Conservation (phyloP, 2,329 filamentous ascomycete genomes). For the Aureobasidium sp. region DNA sequence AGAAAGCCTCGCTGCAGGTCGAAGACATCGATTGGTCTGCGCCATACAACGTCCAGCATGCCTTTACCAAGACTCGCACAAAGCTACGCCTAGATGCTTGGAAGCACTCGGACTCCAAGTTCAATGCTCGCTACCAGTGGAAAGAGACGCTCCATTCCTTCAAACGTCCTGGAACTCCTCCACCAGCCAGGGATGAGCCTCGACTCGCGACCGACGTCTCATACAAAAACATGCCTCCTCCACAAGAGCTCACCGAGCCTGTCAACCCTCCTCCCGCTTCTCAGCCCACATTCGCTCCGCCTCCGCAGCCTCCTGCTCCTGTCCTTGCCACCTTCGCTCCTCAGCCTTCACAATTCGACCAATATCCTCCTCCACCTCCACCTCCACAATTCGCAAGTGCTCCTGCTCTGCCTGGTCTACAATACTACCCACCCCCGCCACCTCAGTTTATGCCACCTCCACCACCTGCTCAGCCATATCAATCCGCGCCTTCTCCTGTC, state of each 20-base stretch:
- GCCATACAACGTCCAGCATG: conserved; percentile 74
- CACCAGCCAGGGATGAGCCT: conserved; percentile 35
- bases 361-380: conserved; percentile 14
- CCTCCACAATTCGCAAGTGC: neutral
- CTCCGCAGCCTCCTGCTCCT: conserved; percentile 9
- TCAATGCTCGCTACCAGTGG: conserved; percentile 75
- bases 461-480: neutral
- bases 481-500: conserved; percentile 15
- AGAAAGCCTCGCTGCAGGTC: conserved; percentile 24
- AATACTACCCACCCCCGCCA: conserved; percentile 27
- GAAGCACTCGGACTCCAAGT: conserved; percentile 72
- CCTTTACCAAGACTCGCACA: conserved; percentile 26
- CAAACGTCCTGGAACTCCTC: conserved; percentile 44
- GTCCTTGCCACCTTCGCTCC: neutral
- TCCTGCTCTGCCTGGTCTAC: neutral
- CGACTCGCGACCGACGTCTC: conserved; percentile 34
- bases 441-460: neutral
- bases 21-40: conserved; percentile 66
- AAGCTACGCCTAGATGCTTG: conserved; percentile 75
- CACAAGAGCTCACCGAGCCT: conserved; percentile 17
- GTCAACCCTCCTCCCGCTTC: conserved; percentile 37
- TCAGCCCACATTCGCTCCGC: conserved; percentile 15
- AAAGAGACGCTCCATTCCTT: conserved; percentile 72
- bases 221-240: conserved; percentile 10
- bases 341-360: neutral